Conservation (phyloP, 1,139 yeast species). For the Debaryomyces nepalensis region DNA sequence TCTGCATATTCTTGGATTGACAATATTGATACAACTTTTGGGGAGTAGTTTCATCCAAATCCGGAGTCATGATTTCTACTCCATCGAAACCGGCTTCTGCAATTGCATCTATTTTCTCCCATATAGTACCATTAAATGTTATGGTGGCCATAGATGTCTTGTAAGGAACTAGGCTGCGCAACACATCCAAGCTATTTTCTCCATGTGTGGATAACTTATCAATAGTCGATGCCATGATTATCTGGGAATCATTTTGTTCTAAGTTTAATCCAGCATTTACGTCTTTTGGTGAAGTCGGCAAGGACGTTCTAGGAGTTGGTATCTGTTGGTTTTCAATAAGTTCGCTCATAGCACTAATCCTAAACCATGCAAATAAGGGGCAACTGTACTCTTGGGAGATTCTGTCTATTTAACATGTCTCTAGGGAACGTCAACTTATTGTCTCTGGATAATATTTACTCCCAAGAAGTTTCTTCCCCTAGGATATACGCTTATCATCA, state of each 20-base stretch:
- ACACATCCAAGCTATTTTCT: background rate
- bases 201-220: background rate
- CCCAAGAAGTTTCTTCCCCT: background rate
- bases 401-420: slow-evolving; percentile 1
- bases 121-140: slow-evolving; percentile 6
- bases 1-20: slow-evolving; percentile 10
- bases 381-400: background rate
- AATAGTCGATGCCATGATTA: background rate
- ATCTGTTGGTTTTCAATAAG: slow-evolving; percentile 3
- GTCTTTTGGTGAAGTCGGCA: background rate
- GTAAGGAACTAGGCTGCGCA: background rate
- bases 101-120: slow-evolving; percentile 12
- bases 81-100: slow-evolving; percentile 17
- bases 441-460: slow-evolving; percentile 2
- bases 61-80: slow-evolving; percentile 17
- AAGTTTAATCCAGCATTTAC: background rate
- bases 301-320: slow-evolving; percentile 4
- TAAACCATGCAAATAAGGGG: background rate
- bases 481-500: slow-evolving; percentile 4
- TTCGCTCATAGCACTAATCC: background rate
- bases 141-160: slow-evolving; percentile 13
- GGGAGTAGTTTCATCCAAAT: slow-evolving; percentile 15
- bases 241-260: background rate
- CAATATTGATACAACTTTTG: slow-evolving; percentile 12
- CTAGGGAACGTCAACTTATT: background rate